Percentiles rank a stretch among this genome's conserved stretches.
Evolutionary conservation across 352 stramenopile species (phyloP).

Genomic region (Phytopythium litorale): DNA sequence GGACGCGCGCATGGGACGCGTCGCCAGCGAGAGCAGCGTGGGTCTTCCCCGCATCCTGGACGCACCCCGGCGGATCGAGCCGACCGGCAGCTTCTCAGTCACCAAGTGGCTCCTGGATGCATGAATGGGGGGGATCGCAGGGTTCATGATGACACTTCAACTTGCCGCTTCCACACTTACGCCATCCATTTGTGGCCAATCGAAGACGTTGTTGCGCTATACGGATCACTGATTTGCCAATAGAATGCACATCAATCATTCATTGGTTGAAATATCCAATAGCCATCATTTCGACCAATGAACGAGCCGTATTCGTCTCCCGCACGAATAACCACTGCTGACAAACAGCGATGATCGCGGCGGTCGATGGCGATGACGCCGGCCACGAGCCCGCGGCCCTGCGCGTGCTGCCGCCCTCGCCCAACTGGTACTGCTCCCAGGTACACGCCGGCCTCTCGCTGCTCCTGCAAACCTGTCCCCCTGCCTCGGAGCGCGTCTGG

Average conservation of each 20-base stretch:
- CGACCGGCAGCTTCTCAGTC: conserved; percentile 31
- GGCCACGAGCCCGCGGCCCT: conserved; percentile 10
- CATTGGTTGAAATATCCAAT: background rate
- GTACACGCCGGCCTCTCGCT: conserved; percentile 18
- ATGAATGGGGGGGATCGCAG: background rate
- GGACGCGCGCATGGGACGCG: conserved; percentile 14
- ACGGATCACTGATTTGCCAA: background rate
- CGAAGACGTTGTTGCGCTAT: background rate
- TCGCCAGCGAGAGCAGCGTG: conserved; percentile 27
- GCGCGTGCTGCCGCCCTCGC: conserved; percentile 49
- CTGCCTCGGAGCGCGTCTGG: no score
- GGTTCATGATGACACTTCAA: background rate
- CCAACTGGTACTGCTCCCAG: conserved; percentile 82
- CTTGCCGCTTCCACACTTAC: background rate
- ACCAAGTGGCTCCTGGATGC: conserved; percentile 31
- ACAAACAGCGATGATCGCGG: no score
- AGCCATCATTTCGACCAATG: background rate
- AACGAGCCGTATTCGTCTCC: background rate
- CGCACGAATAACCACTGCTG: no score
- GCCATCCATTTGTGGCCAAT: background rate
- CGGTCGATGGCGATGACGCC: background rate
- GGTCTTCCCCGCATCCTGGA: conserved; percentile 33
- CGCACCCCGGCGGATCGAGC: conserved; percentile 27
- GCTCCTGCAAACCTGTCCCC: no score
- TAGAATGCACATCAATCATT: background rate